Percentiles rank a stretch among this genome's conserved stretches.
phyloP scores from a whole-genome alignment of 176 grass and related monocot genomes.

The Bolboschoenus planiculmis region DNA sequence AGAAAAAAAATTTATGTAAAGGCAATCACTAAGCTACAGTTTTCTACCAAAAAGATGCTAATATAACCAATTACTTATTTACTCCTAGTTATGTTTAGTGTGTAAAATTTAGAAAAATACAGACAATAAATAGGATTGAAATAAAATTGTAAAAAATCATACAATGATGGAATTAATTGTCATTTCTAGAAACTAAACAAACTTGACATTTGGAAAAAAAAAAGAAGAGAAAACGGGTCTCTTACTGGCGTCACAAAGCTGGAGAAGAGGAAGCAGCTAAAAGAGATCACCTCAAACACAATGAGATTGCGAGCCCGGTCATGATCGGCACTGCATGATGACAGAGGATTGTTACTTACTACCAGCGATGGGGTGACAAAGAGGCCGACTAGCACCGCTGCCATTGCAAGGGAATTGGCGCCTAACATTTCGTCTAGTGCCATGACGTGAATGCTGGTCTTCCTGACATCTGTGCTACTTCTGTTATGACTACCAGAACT shows the following conservation, averaged over 20 bases:
- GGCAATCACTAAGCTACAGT: too few species aligned
- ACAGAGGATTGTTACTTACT: background rate
- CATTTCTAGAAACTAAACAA: background rate
- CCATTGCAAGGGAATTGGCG: background rate
- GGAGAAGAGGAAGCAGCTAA: conserved; percentile 33
- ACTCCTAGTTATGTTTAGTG: background rate
- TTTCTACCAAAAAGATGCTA: background rate
- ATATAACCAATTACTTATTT: background rate
- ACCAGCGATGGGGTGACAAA: background rate
- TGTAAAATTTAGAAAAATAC: background rate
- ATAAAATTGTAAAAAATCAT: background rate
- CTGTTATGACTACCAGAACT: too few species aligned
- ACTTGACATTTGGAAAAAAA: too few species aligned
- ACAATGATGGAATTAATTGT: background rate
- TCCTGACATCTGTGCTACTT: background rate
- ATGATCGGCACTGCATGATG: conserved; percentile 11
- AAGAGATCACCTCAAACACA: conserved; percentile 33
- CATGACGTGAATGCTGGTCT: conserved; percentile 8
- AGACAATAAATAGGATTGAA: background rate
- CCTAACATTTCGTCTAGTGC: background rate
- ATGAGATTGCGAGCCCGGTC: conserved; percentile 9
- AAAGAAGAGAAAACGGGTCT: background rate
- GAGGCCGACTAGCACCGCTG: background rate
- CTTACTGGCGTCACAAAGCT: conserved; percentile 7
- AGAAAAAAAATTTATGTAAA: too few species aligned